Percentiles rank a stretch among this genome's conserved stretches.
These are phyloP conservation scores for Phytophthora sp. DNA, from an alignment of 352 stramenopile genomes.

Conservation along the genomic window DNA sequence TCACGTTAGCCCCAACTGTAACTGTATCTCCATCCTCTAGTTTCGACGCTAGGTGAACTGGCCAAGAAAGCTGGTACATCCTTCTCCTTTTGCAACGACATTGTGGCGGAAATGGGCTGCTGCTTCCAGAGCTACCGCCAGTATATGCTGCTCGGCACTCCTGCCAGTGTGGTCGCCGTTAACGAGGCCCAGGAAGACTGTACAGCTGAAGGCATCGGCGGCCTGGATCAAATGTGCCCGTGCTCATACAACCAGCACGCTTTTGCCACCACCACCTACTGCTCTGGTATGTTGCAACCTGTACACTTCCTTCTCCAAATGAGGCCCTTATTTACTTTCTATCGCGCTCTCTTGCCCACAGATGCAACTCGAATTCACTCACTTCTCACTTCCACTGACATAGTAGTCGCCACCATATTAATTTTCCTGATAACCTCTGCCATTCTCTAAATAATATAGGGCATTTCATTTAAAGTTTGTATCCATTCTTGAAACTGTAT, in stretches of 20 bases:
- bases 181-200: conserved; percentile 61
- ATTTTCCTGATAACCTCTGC: too few relatives aligned
- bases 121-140: conserved; percentile 87
- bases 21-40: conserved; percentile 23
- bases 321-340: not conserved
- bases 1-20: not conserved
- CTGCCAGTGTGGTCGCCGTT: conserved; percentile 50
- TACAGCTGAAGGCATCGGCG: conserved; percentile 42
- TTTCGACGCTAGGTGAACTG: conserved; percentile 60
- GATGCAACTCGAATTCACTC: conserved; percentile 6
- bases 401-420: not conserved
- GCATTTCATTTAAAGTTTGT: too few relatives aligned
- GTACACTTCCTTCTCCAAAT: too few relatives aligned
- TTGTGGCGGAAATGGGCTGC: conserved; percentile 74
- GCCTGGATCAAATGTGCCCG: conserved; percentile 53
- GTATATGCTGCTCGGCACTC: conserved; percentile 74
- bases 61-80: conserved; percentile 53
- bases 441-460: too few relatives aligned
- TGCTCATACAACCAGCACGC: conserved; percentile 71
- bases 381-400: not conserved
- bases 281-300: conserved; percentile 42
- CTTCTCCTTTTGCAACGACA: conserved; percentile 74
- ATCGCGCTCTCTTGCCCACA: not conserved
- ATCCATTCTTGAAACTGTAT: too few relatives aligned
- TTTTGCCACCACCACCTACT: conserved; percentile 62